phyloP scores from a whole-genome alignment of 2,329 filamentous ascomycete species.

The Beauveria caledonica region DNA sequence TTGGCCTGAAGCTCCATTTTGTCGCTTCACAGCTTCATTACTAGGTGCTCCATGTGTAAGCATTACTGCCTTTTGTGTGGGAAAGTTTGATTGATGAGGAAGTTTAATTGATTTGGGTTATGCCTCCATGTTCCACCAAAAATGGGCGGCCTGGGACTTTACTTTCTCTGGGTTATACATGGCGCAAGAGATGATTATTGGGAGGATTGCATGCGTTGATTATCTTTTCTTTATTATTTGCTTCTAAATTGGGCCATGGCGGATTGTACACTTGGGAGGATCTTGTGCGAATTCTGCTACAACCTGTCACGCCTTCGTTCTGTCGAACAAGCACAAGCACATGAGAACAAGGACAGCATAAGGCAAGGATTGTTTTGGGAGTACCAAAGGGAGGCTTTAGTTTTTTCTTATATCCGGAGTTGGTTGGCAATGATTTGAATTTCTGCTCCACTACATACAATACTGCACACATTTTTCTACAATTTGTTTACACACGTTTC shows the following conservation, averaged over 20 bases:
- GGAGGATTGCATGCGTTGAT: neutral
- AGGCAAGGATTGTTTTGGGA: neutral
- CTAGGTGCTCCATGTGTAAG: neutral
- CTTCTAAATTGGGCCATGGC: neutral
- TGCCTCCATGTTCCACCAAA: conserved; percentile 3
- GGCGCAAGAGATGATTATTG: neutral
- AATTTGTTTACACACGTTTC: no score
- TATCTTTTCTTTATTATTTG: conserved; percentile 5
- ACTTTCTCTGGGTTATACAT: conserved; percentile 4
- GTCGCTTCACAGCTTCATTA: neutral
- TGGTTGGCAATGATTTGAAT: conserved; percentile 5
- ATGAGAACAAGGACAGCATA: neutral
- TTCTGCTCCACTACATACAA: neutral
- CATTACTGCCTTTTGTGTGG: neutral
- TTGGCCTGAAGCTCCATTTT: conserved; percentile 11
- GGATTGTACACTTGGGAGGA: neutral
- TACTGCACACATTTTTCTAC: neutral
- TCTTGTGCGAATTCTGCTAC: neutral
- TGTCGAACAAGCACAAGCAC: neutral
- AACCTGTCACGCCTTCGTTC: neutral
- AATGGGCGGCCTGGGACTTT: conserved; percentile 11
- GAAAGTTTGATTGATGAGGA: neutral
- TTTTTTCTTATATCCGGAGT: conserved; percentile 7
- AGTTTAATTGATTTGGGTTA: neutral
- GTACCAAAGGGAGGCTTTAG: neutral